phyloP scores from a whole-genome alignment of 768 basidiomycete species.

The Arthromyces matolae region DNA sequence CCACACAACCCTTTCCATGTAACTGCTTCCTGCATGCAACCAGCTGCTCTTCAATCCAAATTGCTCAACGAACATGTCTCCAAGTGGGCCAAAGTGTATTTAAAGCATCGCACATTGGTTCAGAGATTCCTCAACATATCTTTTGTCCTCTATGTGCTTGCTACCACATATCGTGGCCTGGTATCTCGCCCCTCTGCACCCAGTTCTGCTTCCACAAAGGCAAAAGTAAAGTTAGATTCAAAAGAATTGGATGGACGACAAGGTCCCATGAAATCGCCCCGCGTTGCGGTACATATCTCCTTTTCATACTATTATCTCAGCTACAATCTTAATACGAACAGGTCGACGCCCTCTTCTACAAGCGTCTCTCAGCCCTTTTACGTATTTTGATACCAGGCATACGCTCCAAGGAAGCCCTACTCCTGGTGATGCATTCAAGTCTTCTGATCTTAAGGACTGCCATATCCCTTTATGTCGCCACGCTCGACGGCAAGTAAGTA shows the following conservation, averaged over 20 bases:
- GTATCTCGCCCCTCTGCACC: conserved; percentile 37
- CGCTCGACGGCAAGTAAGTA: conserved; percentile 84
- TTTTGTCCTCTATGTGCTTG: conserved; percentile 70
- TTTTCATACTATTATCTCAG: not conserved
- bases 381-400: conserved; percentile 86
- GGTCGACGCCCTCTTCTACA: conserved; percentile 92
- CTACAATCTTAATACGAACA: conserved; percentile 30
- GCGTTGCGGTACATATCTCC: conserved; percentile 54
- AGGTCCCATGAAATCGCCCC: conserved; percentile 41
- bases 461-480: conserved; percentile 91
- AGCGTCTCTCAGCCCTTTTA: conserved; percentile 70
- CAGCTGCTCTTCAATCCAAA: conserved; percentile 31
- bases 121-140: conserved; percentile 67
- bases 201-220: conserved; percentile 34
- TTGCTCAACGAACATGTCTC: conserved; percentile 36
- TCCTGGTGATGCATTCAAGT: conserved; percentile 85
- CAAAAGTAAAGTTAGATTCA: conserved; percentile 36
- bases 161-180: conserved; percentile 57
- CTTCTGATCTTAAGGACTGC: conserved; percentile 87
- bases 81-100: conserved; percentile 50
- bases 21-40: conserved; percentile 24
- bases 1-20: conserved; percentile 19
- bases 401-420: conserved; percentile 81
- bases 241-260: conserved; percentile 17
- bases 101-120: conserved; percentile 61